Evolutionary conservation across 2,329 filamentous ascomycete species (phyloP).

Genomic region (Diaporthe capsici): DNA sequence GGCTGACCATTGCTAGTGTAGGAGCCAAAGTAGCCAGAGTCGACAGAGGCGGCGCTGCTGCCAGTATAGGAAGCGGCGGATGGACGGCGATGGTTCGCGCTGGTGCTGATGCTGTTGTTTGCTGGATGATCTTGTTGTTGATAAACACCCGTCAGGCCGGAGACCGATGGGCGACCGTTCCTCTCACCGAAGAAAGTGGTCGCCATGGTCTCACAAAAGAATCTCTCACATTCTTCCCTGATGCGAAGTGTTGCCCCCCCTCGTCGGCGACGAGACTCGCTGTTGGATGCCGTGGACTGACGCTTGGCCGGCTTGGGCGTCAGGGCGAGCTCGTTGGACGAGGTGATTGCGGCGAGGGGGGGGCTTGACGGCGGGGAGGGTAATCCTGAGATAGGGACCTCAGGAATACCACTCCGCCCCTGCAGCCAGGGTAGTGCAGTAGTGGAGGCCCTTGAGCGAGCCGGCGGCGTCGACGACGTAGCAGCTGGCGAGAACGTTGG

Average conservation of each 20-base stretch:
- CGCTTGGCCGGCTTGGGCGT: slow-evolving; percentile 68
- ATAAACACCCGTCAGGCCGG: slow-evolving; percentile 86
- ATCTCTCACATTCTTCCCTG: slow-evolving; percentile 99
- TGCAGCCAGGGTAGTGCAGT: slow-evolving; percentile 92
- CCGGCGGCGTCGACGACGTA: slow-evolving; percentile 84
- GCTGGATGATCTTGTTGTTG: slow-evolving; percentile 47
- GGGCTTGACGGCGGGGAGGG: slow-evolving; percentile 90
- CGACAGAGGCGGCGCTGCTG: slow-evolving; percentile 36
- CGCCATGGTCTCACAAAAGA: slow-evolving; percentile 97
- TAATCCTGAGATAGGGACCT: slow-evolving; percentile 87
- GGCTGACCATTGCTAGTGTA: slow-evolving; percentile 45
- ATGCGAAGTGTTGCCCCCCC: slow-evolving; percentile 97
- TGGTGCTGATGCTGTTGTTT: slow-evolving; percentile 10
- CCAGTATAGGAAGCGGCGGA: slow-evolving; percentile 31
- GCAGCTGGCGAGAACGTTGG: slow-evolving; percentile 90
- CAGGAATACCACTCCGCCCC: slow-evolving; percentile 95
- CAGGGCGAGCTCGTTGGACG: slow-evolving; percentile 76
- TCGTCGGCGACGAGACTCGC: slow-evolving; percentile 67
- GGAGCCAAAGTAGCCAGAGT: slow-evolving; percentile 43
- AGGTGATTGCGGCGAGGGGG: slow-evolving; percentile 84
- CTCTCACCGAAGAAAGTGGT: slow-evolving; percentile 97
- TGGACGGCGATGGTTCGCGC: slow-evolving; percentile 33
- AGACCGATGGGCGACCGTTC: slow-evolving; percentile 82
- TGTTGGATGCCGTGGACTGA: slow-evolving; percentile 54
- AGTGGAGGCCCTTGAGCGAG: slow-evolving; percentile 87